Base-by-base conservation (phyloP, 345 rosid species). In the Euphorbia peplus region DNA sequence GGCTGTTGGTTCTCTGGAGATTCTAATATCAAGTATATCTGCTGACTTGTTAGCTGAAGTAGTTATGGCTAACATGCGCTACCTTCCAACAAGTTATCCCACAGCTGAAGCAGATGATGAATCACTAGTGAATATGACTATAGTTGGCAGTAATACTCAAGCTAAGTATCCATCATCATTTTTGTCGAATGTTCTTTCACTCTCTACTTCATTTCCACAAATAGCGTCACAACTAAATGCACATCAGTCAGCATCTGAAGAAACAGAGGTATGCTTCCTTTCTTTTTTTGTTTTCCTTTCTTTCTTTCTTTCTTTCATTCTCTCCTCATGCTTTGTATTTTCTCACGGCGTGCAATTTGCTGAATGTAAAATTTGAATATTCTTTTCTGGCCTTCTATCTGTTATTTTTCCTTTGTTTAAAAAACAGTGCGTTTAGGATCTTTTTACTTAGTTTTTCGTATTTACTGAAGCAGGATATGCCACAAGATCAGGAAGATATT, bases 31-130 rank as follows among this genome's bases (percentile, higher is more conserved):
- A 66, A 91, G 87, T 70, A 90, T 95, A 68, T 88, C 92, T 47
- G 88, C 95, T 13, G 99, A 95, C 87, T 84, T 95, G 82, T 91
- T 95, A 52, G 95, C 97, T 21, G 99, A 95, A 70, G 90, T 95
- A 60, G 99, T 95, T 76, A 91, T 95, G 86, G 88, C 96, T 75
- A 91, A 95, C 76, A 95, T 95, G 95, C 77, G 81, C 73, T 79
- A 89, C 80, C 92, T 91, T 67, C 89, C 90, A 61, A 42, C 75
- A 56, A 73, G 62, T 56, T 73, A 52, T 48, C 77, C 87, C 46
- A 80, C 73, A 67, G 75, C 82, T 47, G 90, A 89, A 67, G 88
- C 82, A 72, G 86, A 74, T 39, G 83, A 85, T 73, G 90, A 86
- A 74, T 74, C 74, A 64, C 75, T 87, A 66, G 48, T 72, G 73